Conservation (phyloP, 2,329 filamentous ascomycete genomes). For the Microcyclosporella mali region DNA sequence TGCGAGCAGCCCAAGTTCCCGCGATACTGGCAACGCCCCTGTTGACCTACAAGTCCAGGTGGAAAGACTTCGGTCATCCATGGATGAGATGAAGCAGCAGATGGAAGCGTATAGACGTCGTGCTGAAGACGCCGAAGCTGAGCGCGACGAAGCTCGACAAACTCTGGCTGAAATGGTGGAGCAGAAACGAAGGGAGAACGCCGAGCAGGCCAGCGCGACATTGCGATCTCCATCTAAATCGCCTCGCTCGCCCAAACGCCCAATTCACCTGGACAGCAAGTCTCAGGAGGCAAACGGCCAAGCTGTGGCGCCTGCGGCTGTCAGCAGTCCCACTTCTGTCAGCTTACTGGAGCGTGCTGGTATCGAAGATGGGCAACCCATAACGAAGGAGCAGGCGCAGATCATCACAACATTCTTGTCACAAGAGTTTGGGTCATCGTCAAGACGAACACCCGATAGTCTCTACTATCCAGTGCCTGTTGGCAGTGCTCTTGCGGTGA, state of each 20-base stretch:
- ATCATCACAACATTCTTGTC: slow-evolving; percentile 26
- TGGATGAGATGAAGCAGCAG: slow-evolving; percentile 73
- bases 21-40: slow-evolving; percentile 1
- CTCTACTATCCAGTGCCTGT: slow-evolving; percentile 16
- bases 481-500: slow-evolving; percentile 25
- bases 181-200: slow-evolving; percentile 66
- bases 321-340: slow-evolving; percentile 22
- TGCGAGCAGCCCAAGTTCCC: slow-evolving; percentile 11
- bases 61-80: slow-evolving; percentile 70
- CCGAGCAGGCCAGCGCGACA: slow-evolving; percentile 29
- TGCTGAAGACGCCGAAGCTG: slow-evolving; percentile 71
- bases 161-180: slow-evolving; percentile 83
- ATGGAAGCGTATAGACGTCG: slow-evolving; percentile 71
- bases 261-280: slow-evolving; percentile 15
- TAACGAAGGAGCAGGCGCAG: slow-evolving; percentile 30
- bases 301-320: slow-evolving; percentile 14
- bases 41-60: slow-evolving; percentile 59
- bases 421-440: slow-evolving; percentile 21
- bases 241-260: slow-evolving; percentile 9
- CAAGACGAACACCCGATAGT: slow-evolving; percentile 23
- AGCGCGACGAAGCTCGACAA: slow-evolving; percentile 65
- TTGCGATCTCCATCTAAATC: slow-evolving; percentile 12
- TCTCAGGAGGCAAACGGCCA: slow-evolving; percentile 22
- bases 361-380: slow-evolving; percentile 28
- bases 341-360: slow-evolving; percentile 27